Base-by-base conservation (phyloP, 2,329 filamentous ascomycete species). In the Trichoderma koningii region DNA sequence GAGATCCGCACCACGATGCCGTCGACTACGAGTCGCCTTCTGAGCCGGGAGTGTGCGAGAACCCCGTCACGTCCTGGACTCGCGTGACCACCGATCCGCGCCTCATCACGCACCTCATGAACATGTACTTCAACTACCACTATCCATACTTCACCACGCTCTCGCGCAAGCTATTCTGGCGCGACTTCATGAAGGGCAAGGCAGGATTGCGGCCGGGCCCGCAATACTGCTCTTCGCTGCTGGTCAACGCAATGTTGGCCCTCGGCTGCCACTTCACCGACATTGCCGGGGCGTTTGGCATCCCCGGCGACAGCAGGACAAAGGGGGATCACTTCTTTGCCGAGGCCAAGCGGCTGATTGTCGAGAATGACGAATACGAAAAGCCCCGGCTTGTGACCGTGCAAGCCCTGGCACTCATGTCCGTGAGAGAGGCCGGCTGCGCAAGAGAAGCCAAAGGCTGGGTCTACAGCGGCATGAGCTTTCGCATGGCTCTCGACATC, bases 121-220 rank as follows among this genome's bases (percentile, higher is more conserved):
- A 93, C 72, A 93, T 98, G 91, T 99, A 99, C 78, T 98, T 98
- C 78, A 92, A 89, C 71, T 98, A 94, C 90, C 95, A 98, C 77
- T 98, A 98, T 76, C 89, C 93, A 19, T 98, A 95, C 78, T 99
- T 98, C 76, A 94, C 93, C 4, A 95, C 91, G 0, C 81, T 98
- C 7, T 94, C 93, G 14, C 96, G 92, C 75, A 87, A 84, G 44
- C 80, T 96, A 38, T 98, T 99, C 74, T 93, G 91, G 73, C 85
- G 89, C 48, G 93, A 98, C 74, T 97, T 96, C 71, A 76, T 89
- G 51, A 84, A 83, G 15, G 94, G 95, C 0, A 87, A 84, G 67
- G 85, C 85, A 4, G 80, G 81, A 1, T 77, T 82, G 7, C 77
- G 75, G 73, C 85, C 79, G 63, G 80, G 79, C 51, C 68, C 68